Percentiles rank a stretch among this genome's conserved stretches.
Conservation (phyloP, 2,329 filamentous ascomycete genomes). For the Elsinoe necatrix region DNA sequence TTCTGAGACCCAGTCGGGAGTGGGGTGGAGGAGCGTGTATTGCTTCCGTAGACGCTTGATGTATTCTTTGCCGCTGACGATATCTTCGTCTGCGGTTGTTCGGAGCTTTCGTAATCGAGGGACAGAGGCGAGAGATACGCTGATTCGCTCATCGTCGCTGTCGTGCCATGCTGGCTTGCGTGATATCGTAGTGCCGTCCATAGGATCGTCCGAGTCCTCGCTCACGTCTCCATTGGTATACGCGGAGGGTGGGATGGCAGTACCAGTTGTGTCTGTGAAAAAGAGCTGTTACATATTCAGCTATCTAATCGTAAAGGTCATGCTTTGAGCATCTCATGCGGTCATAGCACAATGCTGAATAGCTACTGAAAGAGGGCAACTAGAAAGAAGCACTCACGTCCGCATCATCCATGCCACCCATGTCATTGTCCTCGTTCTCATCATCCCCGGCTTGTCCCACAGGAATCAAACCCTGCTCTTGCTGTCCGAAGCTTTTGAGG, state of each 20-base stretch:
- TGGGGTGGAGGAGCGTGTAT: conserved; percentile 50
- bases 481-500: conserved; percentile 7
- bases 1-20: conserved; percentile 52
- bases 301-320: neutral
- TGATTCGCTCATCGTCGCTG: conserved; percentile 85
- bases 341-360: neutral
- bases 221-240: conserved; percentile 35
- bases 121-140: conserved; percentile 70
- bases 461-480: neutral
- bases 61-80: conserved; percentile 82
- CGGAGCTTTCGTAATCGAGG: conserved; percentile 75
- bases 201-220: conserved; percentile 33
- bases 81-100: conserved; percentile 70
- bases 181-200: conserved; percentile 39
- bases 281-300: conserved; percentile 63
- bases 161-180: conserved; percentile 93
- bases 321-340: neutral
- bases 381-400: conserved; percentile 15
- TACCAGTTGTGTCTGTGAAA: conserved; percentile 63
- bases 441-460: neutral
- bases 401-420: conserved; percentile 74
- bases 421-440: conserved; percentile 50
- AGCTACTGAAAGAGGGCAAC: neutral
- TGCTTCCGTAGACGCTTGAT: conserved; percentile 69
- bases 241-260: conserved; percentile 27